Evolutionary conservation across 208 protist species (phyloP).

Genomic region (Wallacemonas sp.): DNA sequence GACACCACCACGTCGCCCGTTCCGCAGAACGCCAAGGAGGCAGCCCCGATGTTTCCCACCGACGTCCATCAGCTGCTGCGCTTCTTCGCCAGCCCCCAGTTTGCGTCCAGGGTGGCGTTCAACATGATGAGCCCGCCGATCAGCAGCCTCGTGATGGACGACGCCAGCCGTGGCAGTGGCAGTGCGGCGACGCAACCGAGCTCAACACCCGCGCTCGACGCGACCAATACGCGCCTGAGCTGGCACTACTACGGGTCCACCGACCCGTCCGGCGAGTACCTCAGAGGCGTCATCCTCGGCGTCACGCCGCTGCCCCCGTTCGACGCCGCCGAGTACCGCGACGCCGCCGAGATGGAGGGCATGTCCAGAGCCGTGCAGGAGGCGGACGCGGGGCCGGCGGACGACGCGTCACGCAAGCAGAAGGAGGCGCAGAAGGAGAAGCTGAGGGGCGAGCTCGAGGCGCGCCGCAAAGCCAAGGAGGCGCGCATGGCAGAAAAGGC

Average conservation of each 20-base stretch:
- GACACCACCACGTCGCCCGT: slow-evolving; percentile 20
- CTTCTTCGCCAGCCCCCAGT: slow-evolving; percentile 33
- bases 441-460: slow-evolving; percentile 30
- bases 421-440: slow-evolving; percentile 4
- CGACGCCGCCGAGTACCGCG: slow-evolving; percentile 5
- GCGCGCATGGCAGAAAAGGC: slow-evolving; percentile 34
- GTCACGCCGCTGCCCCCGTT: slow-evolving; percentile 21
- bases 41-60: slow-evolving; percentile 30
- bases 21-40: slow-evolving; percentile 20
- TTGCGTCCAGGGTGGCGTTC: slow-evolving; percentile 11
- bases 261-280: slow-evolving; percentile 33
- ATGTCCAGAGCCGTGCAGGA: too few relatives aligned
- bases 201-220: too few relatives aligned
- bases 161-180: too few relatives aligned
- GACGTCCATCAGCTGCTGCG: slow-evolving; percentile 36
- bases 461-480: slow-evolving; percentile 18
- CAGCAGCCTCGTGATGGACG: too few relatives aligned
- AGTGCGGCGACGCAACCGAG: too few relatives aligned
- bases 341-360: background rate
- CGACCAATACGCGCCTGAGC: background rate
- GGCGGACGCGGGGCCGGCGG: too few relatives aligned
- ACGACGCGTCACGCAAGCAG: slow-evolving; percentile 4
- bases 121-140: background rate
- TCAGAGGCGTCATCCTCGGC: slow-evolving; percentile 31
- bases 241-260: slow-evolving; percentile 30